Evolutionary conservation across 1,139 yeast species (phyloP).

Genomic region (Kodamaea ohmeri): DNA sequence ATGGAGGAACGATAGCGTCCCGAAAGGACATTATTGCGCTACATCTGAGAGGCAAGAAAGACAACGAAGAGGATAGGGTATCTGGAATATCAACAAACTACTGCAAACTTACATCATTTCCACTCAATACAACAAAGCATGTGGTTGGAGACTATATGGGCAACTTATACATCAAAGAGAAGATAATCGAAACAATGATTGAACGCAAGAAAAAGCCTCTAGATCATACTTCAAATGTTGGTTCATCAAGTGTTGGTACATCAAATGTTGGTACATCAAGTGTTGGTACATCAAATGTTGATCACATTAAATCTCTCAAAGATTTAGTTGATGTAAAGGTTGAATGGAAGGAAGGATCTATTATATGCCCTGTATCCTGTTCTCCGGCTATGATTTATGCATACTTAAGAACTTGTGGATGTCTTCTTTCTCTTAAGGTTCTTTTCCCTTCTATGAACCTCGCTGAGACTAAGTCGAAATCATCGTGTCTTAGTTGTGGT

Average conservation of each 20-base stretch:
- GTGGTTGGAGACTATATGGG: conserved; percentile 76
- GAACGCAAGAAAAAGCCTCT: conserved; percentile 4
- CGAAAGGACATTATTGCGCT: conserved; percentile 41
- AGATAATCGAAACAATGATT: conserved; percentile 57
- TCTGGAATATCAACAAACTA: conserved; percentile 1
- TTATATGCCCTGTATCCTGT: conserved; percentile 40
- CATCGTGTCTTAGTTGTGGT: conserved; percentile 38
- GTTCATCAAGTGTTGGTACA: no score
- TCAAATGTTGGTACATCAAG: no score
- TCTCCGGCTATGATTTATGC: conserved; percentile 17
- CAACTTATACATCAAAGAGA: conserved; percentile 63
- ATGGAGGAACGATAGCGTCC: conserved; percentile 51
- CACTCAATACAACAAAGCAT: conserved; percentile 22
- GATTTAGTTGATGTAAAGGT: conserved; percentile 32
- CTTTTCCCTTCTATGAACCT: neutral
- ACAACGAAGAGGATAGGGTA: neutral
- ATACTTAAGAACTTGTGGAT: conserved; percentile 42
- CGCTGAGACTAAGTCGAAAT: conserved; percentile 3
- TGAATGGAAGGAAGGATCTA: conserved; percentile 22
- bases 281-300: conserved; percentile 24
- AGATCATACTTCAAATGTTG: no score
- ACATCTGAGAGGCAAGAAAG: conserved; percentile 15
- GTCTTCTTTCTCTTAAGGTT: conserved; percentile 31
- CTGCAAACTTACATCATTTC: conserved; percentile 11
- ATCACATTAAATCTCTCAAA: conserved; percentile 41